Percentiles rank a stretch among this genome's conserved stretches.
Conservation (phyloP, 306 rosid species). For the Hylodesmum podocarpum region DNA sequence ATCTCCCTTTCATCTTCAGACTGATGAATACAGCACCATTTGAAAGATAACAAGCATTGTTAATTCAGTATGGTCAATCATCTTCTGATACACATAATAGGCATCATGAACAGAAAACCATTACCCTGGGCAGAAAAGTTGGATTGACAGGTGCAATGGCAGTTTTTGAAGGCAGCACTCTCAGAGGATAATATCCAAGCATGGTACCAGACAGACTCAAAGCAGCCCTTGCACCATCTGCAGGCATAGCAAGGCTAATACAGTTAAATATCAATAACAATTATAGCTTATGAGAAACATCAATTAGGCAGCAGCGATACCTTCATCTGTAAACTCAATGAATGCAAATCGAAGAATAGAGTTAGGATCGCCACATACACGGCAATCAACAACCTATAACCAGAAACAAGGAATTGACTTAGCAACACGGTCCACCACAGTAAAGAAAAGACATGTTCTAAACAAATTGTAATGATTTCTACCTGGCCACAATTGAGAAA, state of each 20-base stretch:
- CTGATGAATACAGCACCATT: conserved; percentile 43
- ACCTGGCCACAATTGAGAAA: conserved; percentile 96
- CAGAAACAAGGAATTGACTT: conserved; percentile 27
- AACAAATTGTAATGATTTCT: conserved; percentile 15
- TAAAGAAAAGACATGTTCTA: neutral
- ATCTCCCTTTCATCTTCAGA: conserved; percentile 96
- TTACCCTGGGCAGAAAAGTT: conserved; percentile 91
- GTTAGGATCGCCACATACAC: conserved; percentile 98
- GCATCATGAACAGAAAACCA: conserved; percentile 1
- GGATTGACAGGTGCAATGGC: conserved; percentile 99
- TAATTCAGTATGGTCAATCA: conserved; percentile 19
- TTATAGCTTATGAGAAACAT: neutral
- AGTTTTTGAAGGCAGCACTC: conserved; percentile 98
- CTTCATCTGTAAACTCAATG: conserved; percentile 95
- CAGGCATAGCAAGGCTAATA: conserved; percentile 37
- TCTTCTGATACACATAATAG: neutral
- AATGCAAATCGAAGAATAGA: conserved; percentile 97
- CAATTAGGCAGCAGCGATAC: conserved; percentile 34
- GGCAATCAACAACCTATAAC: conserved; percentile 91
- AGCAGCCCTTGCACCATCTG: conserved; percentile 97
- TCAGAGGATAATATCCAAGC: conserved; percentile 90
- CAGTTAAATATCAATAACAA: conserved; percentile 8
- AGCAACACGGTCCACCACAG: conserved; percentile 27
- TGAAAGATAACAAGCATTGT: conserved; percentile 26
- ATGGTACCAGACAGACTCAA: conserved; percentile 90